Evolutionary conservation across 2,329 filamentous ascomycete species (phyloP), one percentile per base, ranked within the genome.

Genomic region (Aspergillus quadricinctus): DNA sequence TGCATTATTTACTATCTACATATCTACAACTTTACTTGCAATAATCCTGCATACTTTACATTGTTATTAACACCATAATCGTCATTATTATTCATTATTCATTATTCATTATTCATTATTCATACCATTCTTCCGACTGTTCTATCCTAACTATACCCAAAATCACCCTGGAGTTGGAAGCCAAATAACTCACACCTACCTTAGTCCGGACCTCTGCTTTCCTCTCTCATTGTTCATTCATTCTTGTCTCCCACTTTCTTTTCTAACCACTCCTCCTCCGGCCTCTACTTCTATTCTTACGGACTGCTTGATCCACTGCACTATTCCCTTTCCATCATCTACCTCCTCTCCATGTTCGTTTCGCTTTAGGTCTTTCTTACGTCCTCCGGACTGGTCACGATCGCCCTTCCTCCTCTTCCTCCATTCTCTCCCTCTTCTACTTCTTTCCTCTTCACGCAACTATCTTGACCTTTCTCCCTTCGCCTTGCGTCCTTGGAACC

Each of bases 301-400:
- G 40, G 17, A 46, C 48, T 51, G 29, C 25, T 45, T 5, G 23
- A 48, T 56, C 29, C 55, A 52, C 50, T 50, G 28, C 49, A 29
- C 45, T 55, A 55, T 60, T 51, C 45, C 31, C n/a, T 41, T 37
- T 51, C 25, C 48, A 28, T 52, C 31, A 10, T 45, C 41, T 23
- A 11, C 19, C 10, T 45, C 10, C 41, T 23, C 43, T 46, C 43
- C 43, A 23, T 46, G 43, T 8, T 23, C 43, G 21, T 46, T 23
- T 46, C 21, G 19, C 19, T 3, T 46, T 46, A 46, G 43, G n/a
- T 23, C 21, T 46, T 46, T 23, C 43, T 46, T 23, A 3, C 43
- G 21, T 46, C 43, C 21, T 46, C 21, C 23, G 21, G 23, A 48
- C 31, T 37, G 14, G 41, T 23, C 41, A 23, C 43, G 43, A 46